Evolutionary conservation across 192 early-diverging fungal genomes (phyloP), one percentile per base, ranked within the genome.

Genomic region (Backusella morwellensis): DNA sequence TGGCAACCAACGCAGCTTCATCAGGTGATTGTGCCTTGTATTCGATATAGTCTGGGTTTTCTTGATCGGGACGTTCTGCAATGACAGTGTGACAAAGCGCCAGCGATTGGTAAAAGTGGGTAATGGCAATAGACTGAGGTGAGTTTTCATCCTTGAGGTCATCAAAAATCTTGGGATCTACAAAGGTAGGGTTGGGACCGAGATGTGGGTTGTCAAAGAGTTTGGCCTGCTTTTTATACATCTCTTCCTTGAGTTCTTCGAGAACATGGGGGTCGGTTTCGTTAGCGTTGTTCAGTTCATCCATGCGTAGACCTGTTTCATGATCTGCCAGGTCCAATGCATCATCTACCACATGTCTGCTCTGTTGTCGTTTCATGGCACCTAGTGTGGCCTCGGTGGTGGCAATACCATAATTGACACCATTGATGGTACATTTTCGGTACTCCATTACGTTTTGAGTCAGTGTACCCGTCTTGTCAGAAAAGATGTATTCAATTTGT

Each of bases 361-460:
- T 34, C 40, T 77, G 36, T 82, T 79, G 41, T 52, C 81, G 83
- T 40, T 78, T 70, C 34, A 80, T 75, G 6, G 79, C 74, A 17
- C 86, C 88, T 32, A 81, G 70, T 1, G 81, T 86, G 0, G 86
- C 81, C 54, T 89, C 90, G 0, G 89, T 89, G 35, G 88, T 84
- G 29, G 89, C 90, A 35, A 86, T 67, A 67, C 96, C 96, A 77
- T 97, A 97, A 12, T 93, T 84, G 17, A 90, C 84, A 17, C 96
- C 97, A 35, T 91, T 91, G 66, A 97, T 96, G 0, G 94, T 92
- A 82, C 96, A 97, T 79, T 94, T 93, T 63, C 93, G 92, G 75
- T 97, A 97, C 82, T 95, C 94, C 97, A 99, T 99, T 8, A 96
- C 89, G 79, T 99, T 99, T 77, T 94, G 92, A 0, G 97, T 99